Evolutionary conservation across 1,139 yeast genomes (phyloP).

Genomic region (Debaryomyces udenii): DNA sequence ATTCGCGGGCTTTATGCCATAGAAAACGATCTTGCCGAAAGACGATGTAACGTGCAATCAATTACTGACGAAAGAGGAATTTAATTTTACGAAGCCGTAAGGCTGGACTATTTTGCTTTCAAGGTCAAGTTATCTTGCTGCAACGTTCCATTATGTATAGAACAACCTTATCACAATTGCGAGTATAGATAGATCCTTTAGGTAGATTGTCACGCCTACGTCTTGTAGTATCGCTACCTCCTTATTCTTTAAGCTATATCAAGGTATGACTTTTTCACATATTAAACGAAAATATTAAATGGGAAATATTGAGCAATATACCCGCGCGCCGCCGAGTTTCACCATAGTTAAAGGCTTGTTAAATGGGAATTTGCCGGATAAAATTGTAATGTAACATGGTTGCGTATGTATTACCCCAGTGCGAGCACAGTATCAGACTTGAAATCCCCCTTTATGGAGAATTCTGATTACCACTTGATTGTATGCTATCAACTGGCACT

Average conservation of each 20-base stretch:
- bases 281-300: neutral
- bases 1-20: no score
- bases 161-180: no score
- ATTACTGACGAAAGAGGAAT: neutral
- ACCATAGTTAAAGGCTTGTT: neutral
- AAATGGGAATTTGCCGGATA: neutral
- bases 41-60: conserved; percentile 4
- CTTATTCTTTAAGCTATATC: no score
- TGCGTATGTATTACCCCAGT: conserved; percentile 8
- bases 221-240: no score
- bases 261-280: no score
- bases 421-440: conserved; percentile 6
- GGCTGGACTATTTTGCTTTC: neutral
- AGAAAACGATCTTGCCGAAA: neutral
- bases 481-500: no score
- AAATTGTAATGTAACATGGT: conserved; percentile 9
- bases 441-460: neutral
- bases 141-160: neutral
- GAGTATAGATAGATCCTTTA: no score
- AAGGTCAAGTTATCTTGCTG: neutral
- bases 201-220: no score
- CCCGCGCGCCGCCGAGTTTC: neutral
- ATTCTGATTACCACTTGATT: no score
- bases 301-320: neutral
- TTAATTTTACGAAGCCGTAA: neutral